Evolutionary conservation across 2,329 filamentous ascomycete genomes (phyloP).

Genomic region (Calonectria hawksworthii): DNA sequence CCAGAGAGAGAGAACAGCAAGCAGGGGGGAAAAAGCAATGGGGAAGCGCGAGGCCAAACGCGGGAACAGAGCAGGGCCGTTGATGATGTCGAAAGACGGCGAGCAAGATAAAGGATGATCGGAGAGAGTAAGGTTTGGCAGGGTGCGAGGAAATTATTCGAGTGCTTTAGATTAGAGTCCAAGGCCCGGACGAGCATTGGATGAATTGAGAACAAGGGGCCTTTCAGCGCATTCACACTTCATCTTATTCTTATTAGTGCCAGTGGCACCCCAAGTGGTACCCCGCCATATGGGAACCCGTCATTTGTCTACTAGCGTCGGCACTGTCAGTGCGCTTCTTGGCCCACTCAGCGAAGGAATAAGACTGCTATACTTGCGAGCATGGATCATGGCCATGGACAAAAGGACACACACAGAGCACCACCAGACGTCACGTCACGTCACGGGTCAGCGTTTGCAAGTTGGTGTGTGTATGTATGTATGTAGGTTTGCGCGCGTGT

Average conservation of each 20-base stretch:
- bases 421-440: not conserved
- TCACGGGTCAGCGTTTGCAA: not conserved
- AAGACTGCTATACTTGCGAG: not conserved
- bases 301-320: conserved; percentile 14
- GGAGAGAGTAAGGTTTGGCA: not conserved
- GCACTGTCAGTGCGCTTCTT: conserved; percentile 4
- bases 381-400: not conserved
- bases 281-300: conserved; percentile 16
- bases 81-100: conserved; percentile 1
- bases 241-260: conserved; percentile 16
- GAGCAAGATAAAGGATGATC: not conserved
- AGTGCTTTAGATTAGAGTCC: conserved; percentile 7
- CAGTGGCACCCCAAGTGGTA: conserved; percentile 14
- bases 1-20: not conserved
- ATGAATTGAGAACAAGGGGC: conserved; percentile 8
- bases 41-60: not conserved
- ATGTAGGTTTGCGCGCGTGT: not conserved
- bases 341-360: not conserved
- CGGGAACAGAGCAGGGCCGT: not conserved
- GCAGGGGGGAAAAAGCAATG: not conserved
- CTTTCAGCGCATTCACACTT: conserved; percentile 2
- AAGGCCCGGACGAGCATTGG: not conserved
- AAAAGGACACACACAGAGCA: not conserved
- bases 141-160: conserved; percentile 2
- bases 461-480: not conserved